Evolutionary conservation across 2,329 filamentous ascomycete species (phyloP).

Genomic region (Sporothrix brasiliensis): DNA sequence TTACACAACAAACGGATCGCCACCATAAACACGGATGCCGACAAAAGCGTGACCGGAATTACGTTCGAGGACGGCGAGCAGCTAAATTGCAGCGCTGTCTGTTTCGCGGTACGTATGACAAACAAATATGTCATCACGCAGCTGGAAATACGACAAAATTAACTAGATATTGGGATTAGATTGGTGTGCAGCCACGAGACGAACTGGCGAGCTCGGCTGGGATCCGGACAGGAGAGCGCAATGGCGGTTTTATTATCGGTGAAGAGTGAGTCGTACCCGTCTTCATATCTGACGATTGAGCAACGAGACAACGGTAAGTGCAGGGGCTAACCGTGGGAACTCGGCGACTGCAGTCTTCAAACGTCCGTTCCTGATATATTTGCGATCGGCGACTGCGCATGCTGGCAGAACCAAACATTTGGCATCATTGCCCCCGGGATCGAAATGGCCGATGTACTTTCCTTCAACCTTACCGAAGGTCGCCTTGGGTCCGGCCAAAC

Average conservation of each 20-base stretch:
- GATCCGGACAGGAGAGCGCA: slow-evolving; percentile 49
- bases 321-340: too few relatives aligned
- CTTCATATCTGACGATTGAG: too few relatives aligned
- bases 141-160: neutral
- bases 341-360: slow-evolving; percentile 56
- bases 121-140: too few relatives aligned
- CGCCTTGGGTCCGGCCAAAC: slow-evolving; percentile 43
- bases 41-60: slow-evolving; percentile 70
- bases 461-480: slow-evolving; percentile 85
- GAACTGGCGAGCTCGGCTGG: slow-evolving; percentile 71
- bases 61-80: slow-evolving; percentile 78
- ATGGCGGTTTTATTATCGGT: slow-evolving; percentile 21
- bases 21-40: neutral
- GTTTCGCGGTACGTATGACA: slow-evolving; percentile 63
- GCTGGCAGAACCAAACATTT: slow-evolving; percentile 84
- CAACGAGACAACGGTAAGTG: too few relatives aligned
- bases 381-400: slow-evolving; percentile 88
- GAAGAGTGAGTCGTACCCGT: neutral
- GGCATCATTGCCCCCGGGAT: slow-evolving; percentile 87
- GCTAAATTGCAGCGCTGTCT: slow-evolving; percentile 78
- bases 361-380: slow-evolving; percentile 76
- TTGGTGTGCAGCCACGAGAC: slow-evolving; percentile 80
- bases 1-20: slow-evolving; percentile 66
- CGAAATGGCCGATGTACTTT: slow-evolving; percentile 89
- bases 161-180: slow-evolving; percentile 42